A percentile compares a stretch with the other conserved stretches of the same genome.
These are phyloP conservation scores for Lachancea meyersii DNA, from an alignment of 805 yeast genomes.

Conservation along the genomic window DNA sequence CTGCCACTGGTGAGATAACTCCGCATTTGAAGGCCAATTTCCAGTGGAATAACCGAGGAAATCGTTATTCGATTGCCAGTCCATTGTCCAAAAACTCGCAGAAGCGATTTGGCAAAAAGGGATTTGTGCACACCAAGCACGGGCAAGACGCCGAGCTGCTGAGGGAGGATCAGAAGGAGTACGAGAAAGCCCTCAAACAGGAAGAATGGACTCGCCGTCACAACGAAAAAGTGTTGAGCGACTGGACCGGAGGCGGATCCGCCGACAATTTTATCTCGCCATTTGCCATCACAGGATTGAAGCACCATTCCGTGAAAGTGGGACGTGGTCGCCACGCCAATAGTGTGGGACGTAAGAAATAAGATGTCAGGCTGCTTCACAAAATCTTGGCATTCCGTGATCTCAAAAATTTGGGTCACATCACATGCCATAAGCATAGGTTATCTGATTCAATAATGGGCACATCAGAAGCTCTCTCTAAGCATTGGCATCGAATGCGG, in stretches of 20 bases:
- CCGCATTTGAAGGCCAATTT: slow-evolving; percentile 88
- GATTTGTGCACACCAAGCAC: slow-evolving; percentile 66
- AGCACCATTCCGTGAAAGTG: slow-evolving; percentile 62
- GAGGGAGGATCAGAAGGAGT: slow-evolving; percentile 93
- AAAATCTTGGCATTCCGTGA: no score
- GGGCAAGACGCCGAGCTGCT: slow-evolving; percentile 48
- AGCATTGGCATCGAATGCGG: no score
- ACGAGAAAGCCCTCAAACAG: slow-evolving; percentile 77
- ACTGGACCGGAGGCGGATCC: slow-evolving; percentile 82
- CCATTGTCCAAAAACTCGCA: slow-evolving; percentile 76
- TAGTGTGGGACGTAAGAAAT: slow-evolving; percentile 41
- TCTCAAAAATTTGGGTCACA: no score
- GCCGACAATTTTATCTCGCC: slow-evolving; percentile 86
- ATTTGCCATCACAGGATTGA: slow-evolving; percentile 61
- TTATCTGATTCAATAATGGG: no score
- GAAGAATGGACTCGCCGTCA: slow-evolving; percentile 83
- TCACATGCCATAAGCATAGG: no score
- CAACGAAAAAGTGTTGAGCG: slow-evolving; percentile 76
- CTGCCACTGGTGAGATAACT: slow-evolving; percentile 70
- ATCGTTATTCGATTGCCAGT: slow-evolving; percentile 72
- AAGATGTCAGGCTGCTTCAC: background rate
- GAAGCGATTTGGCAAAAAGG: slow-evolving; percentile 70
- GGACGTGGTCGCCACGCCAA: slow-evolving; percentile 83
- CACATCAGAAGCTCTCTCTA: no score
- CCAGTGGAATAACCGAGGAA: slow-evolving; percentile 91